Base-by-base conservation (phyloP, 495 filamentous ascomycete species). In the Parachaetomium inaequale region DNA sequence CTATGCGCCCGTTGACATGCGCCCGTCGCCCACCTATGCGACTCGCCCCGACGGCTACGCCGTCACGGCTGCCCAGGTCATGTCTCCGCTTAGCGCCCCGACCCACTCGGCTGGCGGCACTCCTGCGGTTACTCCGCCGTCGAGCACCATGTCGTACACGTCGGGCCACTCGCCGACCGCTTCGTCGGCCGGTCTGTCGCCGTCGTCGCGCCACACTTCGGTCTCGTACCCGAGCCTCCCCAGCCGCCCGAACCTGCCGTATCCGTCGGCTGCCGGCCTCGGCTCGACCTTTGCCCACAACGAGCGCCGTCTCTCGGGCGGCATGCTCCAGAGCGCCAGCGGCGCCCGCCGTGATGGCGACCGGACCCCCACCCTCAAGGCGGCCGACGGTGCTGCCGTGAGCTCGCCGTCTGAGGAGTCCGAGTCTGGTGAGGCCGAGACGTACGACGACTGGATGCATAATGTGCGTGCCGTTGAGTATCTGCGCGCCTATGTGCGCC, bases 121-220 rank as follows among this genome's bases (percentile, higher is more conserved):
- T 21, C 92, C 93, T 8, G 92, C 89, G 1, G 81, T 96, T 68
- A 97, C 93, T 0, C 94, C 94, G 8, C 90, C 93, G 1, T 93
- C 90, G n/a, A 92, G 88, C 68, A 83, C 85, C 17, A 82, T 91
- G 70, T 93, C 90, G 1, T 94, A 96, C 75, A 88, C 85, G 23
- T 92, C 91, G 0, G 86, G 87, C 58, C 91, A 94, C 69, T 97
- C 93, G 5, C 93, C 94, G 0, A 82, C 80, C 67, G 86, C 89
- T 26, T 82, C 82, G 43, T 81, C 85, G 28, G 74, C 75, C 46
- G 84, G 81, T 65, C 82, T 90, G 72, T 90, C 82, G 61, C 88
- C 83, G 25, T 81, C 80, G 29, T 85, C 83, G 60, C 85, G 83
- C 53, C 84, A 84, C 66, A 73, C 79, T 17, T 81, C 79, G 25